Evolutionary conservation across 1,284 basidiomycete genomes (phyloP).

Genomic region (Tilletia walkeri): DNA sequence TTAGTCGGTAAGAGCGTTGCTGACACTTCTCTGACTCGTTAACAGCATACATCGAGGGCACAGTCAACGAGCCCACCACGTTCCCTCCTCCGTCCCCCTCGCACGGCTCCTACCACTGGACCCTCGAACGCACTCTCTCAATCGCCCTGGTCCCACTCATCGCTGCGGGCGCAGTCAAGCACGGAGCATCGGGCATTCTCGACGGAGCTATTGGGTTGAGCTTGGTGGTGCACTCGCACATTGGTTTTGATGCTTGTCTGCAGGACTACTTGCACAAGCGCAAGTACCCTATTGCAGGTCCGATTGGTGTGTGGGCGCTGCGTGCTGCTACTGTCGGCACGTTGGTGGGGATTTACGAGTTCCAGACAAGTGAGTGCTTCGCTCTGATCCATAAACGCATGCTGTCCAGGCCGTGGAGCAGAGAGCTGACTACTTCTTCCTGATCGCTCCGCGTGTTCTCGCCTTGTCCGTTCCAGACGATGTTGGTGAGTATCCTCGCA

Average conservation of each 20-base stretch:
- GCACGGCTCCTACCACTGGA: slow-evolving; percentile 96
- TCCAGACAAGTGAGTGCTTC: slow-evolving; percentile 49
- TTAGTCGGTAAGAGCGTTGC: too few species aligned
- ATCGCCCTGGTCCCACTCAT: slow-evolving; percentile 79
- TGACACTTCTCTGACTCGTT: not conserved
- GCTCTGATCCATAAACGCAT: not conserved
- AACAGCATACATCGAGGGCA: slow-evolving; percentile 85
- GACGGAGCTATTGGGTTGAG: slow-evolving; percentile 84
- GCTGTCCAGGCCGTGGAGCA: not conserved
- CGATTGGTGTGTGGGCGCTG: slow-evolving; percentile 70
- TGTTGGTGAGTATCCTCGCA: slow-evolving; percentile 67
- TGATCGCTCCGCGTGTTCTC: not conserved
- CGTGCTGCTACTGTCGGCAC: slow-evolving; percentile 76
- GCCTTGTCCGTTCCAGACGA: slow-evolving; percentile 59
- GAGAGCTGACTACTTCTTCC: not conserved
- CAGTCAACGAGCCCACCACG: slow-evolving; percentile 88
- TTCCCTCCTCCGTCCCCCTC: slow-evolving; percentile 71
- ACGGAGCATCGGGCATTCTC: slow-evolving; percentile 58
- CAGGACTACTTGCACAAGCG: slow-evolving; percentile 86
- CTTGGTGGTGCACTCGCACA: slow-evolving; percentile 89
- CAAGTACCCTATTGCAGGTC: slow-evolving; percentile 80
- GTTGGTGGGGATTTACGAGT: slow-evolving; percentile 78
- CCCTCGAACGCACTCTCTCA: slow-evolving; percentile 87
- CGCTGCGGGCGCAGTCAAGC: slow-evolving; percentile 53
- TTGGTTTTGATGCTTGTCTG: slow-evolving; percentile 62